Conservation (phyloP, 179 eudicot species). For the Silene coronaria region DNA sequence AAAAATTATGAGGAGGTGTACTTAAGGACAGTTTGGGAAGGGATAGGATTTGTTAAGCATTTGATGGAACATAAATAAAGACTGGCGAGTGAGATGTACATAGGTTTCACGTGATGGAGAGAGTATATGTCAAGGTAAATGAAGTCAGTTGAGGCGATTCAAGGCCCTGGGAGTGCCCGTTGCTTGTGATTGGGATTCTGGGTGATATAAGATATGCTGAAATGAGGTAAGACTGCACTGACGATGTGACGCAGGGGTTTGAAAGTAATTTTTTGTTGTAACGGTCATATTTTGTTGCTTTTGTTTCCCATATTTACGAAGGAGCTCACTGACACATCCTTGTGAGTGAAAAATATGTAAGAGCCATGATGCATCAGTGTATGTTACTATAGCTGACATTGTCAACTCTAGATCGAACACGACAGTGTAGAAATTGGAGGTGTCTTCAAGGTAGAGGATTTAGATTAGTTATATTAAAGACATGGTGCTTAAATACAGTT, state of each 20-base stretch:
- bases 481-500: neutral
- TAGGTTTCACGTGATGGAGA: neutral
- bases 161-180: neutral
- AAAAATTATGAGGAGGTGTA: neutral
- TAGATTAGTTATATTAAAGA: neutral
- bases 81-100: neutral
- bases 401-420: neutral
- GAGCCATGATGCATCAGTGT: neutral
- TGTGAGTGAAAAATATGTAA: neutral
- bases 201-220: neutral
- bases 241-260: neutral
- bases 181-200: conserved; percentile 1
- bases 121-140: neutral
- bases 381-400: neutral
- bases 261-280: neutral
- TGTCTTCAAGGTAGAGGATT: neutral
- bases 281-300: neutral
- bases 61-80: conserved; percentile 1
- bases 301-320: neutral
- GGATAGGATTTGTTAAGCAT: neutral
- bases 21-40: neutral
- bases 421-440: neutral
- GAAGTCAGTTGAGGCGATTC: neutral
- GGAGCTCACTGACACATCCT: neutral
- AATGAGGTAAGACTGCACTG: neutral